Evolutionary conservation across 495 filamentous ascomycete species (phyloP), one percentile per base, ranked within the genome.

Genomic region (Penicillium canariense): DNA sequence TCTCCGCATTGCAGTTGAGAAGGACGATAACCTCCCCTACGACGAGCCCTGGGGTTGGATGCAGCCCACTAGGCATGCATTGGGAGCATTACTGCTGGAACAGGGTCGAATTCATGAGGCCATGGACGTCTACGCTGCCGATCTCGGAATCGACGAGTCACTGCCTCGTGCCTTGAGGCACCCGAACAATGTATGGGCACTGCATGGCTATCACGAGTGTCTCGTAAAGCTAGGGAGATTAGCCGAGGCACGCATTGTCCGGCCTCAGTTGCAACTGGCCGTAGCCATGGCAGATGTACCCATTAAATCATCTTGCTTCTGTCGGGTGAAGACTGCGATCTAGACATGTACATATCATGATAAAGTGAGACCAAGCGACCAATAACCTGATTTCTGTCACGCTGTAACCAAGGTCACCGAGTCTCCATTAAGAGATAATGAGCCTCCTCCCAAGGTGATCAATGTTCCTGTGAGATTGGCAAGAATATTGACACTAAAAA

Each of bases 21-120:
- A 77, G 12, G 82, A 86, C 50, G 81, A 85, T 49, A 53, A 62
- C 1, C 70, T 89, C 7, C 79, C 78, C 0, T 89, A 85, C 50
- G 80, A 84, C 52, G 86, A 89, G 65, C 86, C 86, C 0, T 87
- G 84, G 84, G 81, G 81, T 2, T 86, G 83, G 84, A 86, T 87
- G 84, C 80, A 84, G 55, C 84, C 86, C 0, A 77, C 83, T 1
- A 69, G 84, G 4, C 86, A 89, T 67, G 84, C 85, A 3, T 81
- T 83, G 36, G 85, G 81, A 0, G 85, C 85, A 4, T 69, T 89
- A 1, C 66, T 85, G 17, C 62, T 84, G 0, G 86, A 89, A 50
- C 85, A 87, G 51, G 79, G 76, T 3, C 72, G 71, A 1, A 71
- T 82, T 7, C 68, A 79, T 25, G 73, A 86, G 48, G 84, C 85